These are phyloP conservation scores for Platanthera zijinensis DNA, from an alignment of 106 monocot genomes.

Conservation along the genomic window DNA sequence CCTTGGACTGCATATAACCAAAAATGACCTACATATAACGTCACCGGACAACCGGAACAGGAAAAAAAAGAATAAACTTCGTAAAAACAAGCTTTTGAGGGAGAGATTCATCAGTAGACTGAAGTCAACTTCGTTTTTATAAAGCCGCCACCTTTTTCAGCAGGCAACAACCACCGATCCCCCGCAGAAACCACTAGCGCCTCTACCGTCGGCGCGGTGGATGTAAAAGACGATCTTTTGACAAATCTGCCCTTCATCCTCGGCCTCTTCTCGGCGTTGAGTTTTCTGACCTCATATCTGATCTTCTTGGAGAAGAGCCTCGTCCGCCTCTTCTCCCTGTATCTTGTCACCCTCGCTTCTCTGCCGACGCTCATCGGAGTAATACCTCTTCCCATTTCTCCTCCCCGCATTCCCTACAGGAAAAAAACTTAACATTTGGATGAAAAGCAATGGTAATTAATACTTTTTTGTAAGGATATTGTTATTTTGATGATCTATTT, in stretches of 20 bases:
- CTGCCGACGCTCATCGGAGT: slow-evolving; percentile 37
- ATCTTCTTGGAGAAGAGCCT: slow-evolving; percentile 97
- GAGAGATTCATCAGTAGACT: background rate
- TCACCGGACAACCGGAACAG: too few relatives aligned
- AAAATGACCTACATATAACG: too few relatives aligned
- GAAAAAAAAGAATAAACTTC: too few relatives aligned
- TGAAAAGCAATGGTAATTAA: background rate
- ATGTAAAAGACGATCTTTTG: slow-evolving; percentile 40
- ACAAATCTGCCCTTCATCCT: slow-evolving; percentile 94
- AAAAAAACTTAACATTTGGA: background rate
- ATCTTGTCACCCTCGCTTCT: slow-evolving; percentile 76
- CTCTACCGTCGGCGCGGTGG: background rate
- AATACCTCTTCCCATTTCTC: slow-evolving; percentile 15
- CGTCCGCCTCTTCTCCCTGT: slow-evolving; percentile 87
- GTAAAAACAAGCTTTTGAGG: too few relatives aligned
- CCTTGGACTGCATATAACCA: too few relatives aligned
- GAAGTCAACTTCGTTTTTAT: background rate
- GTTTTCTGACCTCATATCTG: slow-evolving; percentile 81
- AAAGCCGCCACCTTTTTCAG: background rate
- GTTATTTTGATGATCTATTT: too few relatives aligned
- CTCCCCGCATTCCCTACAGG: slow-evolving; percentile 27
- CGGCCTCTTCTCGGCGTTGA: slow-evolving; percentile 90
- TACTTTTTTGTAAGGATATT: too few relatives aligned
- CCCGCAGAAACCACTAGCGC: background rate
- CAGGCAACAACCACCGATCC: background rate